Evolutionary conservation across 495 filamentous ascomycete species (phyloP).

Genomic region (Hypoxylon crocopeplum): DNA sequence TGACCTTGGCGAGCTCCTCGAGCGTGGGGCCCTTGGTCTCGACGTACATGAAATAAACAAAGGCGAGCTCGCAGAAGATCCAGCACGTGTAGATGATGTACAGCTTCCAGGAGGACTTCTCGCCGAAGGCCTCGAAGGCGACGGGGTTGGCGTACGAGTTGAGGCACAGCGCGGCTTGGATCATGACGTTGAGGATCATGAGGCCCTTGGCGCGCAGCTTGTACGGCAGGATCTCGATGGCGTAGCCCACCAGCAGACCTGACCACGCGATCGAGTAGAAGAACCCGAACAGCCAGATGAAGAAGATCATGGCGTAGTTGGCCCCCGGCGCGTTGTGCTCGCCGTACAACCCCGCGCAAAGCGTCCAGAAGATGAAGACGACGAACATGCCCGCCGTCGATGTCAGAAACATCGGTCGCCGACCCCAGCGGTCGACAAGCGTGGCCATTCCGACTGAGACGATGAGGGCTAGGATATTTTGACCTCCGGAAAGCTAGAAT

Average conservation of each 20-base stretch:
- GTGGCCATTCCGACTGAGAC: constrained; percentile 61
- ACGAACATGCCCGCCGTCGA: constrained; percentile 66
- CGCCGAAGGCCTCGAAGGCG: constrained; percentile 58
- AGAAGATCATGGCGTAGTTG: constrained; percentile 60
- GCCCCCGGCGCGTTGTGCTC: constrained; percentile 47
- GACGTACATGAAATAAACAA: constrained; percentile 71
- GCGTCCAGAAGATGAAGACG: constrained; percentile 64
- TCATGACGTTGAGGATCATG: constrained; percentile 58
- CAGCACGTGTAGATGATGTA: constrained; percentile 70
- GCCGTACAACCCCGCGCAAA: constrained; percentile 49
- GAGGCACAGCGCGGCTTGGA: constrained; percentile 59
- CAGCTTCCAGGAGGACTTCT: constrained; percentile 60
- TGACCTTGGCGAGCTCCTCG: constrained; percentile 68
- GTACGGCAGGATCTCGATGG: constrained; percentile 76
- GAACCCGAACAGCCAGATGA: constrained; percentile 62
- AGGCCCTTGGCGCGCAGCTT: constrained; percentile 68
- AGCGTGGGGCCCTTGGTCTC: constrained; percentile 70
- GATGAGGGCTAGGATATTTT: constrained; percentile 59
- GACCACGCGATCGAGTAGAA: constrained; percentile 68
- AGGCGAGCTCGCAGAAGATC: constrained; percentile 63
- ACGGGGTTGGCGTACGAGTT: constrained; percentile 68
- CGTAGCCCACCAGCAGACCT: constrained; percentile 69
- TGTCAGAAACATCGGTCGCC: constrained; percentile 63
- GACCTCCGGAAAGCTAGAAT: constrained; percentile 56
- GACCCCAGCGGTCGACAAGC: constrained; percentile 67